These are phyloP conservation scores for Diplosphaera chodatii DNA, from an alignment of 139 green algal species.

Conservation along the genomic window DNA sequence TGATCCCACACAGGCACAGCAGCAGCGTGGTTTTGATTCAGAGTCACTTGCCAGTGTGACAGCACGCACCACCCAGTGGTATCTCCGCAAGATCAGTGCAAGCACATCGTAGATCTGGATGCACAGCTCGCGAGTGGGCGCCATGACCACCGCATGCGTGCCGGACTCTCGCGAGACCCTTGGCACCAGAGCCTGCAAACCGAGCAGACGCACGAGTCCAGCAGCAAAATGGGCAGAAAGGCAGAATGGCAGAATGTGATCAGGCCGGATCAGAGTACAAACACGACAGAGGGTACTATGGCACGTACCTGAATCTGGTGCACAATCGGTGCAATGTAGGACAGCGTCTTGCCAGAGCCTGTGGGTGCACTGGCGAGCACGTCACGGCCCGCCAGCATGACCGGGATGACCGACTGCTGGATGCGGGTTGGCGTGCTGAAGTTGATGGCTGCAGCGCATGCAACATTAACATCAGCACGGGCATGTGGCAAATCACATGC, in stretches of 20 bases:
- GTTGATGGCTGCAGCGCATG: conserved; percentile 27
- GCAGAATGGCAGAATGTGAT: too few relatives aligned
- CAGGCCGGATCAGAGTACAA: too few relatives aligned
- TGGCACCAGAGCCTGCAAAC: conserved; percentile 9
- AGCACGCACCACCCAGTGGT: conserved; percentile 48
- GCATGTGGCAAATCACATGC: too few relatives aligned
- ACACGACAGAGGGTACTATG: too few relatives aligned
- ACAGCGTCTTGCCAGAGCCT: conserved; percentile 87
- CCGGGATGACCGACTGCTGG: conserved; percentile 46
- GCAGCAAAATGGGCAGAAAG: too few relatives aligned
- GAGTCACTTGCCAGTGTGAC: too few relatives aligned
- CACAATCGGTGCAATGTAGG: conserved; percentile 86
- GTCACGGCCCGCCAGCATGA: conserved; percentile 56
- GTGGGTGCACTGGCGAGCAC: conserved; percentile 65
- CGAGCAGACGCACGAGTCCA: too few relatives aligned
- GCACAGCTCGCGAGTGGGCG: conserved; percentile 83
- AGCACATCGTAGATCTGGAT: conserved; percentile 64
- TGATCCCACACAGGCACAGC: too few relatives aligned
- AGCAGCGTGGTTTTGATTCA: too few relatives aligned
- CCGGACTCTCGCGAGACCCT: conserved; percentile 59
- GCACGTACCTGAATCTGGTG: conserved; percentile 52
- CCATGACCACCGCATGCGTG: conserved; percentile 70
- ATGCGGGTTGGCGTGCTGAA: conserved; percentile 62
- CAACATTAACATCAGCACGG: too few relatives aligned
- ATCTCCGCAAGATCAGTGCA: conserved; percentile 33